phyloP scores from a whole-genome alignment of 2,329 filamentous ascomycete species.

The Aspergillus sp. region DNA sequence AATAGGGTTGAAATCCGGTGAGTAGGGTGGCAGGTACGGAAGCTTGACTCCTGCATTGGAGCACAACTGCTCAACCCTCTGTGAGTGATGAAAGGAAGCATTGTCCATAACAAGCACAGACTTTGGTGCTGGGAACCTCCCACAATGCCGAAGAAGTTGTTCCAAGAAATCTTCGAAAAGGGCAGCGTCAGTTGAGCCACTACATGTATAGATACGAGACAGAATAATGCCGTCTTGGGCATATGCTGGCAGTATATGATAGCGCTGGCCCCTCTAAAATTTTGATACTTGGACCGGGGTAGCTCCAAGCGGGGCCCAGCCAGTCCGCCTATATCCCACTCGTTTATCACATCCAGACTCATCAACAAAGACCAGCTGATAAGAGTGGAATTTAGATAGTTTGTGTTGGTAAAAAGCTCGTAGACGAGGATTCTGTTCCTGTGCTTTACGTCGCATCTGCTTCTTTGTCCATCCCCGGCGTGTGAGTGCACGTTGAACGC shows the following conservation, averaged over 20 bases:
- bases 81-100: neutral
- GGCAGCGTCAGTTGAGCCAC: neutral
- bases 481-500: neutral
- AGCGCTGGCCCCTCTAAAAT: neutral
- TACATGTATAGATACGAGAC: neutral
- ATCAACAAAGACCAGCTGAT: conserved; percentile 2
- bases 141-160: conserved; percentile 1
- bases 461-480: neutral
- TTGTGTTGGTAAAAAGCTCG: conserved; percentile 2
- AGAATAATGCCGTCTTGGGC: neutral
- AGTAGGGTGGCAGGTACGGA: too few relatives aligned
- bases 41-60: too few relatives aligned
- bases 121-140: neutral
- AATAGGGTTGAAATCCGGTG: neutral
- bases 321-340: neutral
- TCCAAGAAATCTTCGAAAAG: neutral
- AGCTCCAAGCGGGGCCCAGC: neutral
- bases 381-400: neutral
- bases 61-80: neutral
- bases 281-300: neutral
- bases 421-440: conserved; percentile 3
- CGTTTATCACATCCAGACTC: conserved; percentile 9
- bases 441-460: neutral
- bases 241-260: conserved; percentile 9
- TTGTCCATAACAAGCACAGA: conserved; percentile 5